Percentiles rank a stretch among this genome's conserved stretches.
phyloP scores from a whole-genome alignment of 345 rosid genomes.

The Laguncularia racemosa region DNA sequence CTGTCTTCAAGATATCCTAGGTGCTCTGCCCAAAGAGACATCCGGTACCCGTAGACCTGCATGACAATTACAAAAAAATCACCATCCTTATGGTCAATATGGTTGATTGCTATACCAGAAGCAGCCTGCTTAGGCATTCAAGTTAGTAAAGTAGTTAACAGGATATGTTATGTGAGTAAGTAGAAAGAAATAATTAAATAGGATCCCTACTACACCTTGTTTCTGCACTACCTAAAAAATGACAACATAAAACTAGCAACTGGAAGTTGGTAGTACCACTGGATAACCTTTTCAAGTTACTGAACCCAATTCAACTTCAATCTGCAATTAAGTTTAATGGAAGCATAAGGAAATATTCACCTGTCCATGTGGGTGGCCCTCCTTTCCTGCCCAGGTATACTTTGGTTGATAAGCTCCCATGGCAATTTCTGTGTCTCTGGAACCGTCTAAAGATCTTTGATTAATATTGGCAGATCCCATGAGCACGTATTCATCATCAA shows the following conservation, averaged over 20 bases:
- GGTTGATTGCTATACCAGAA: too few species aligned
- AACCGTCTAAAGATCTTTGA: constrained; percentile 74
- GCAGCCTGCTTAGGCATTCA: too few species aligned
- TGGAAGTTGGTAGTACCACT: too few species aligned
- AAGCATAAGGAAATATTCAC: constrained; percentile 9
- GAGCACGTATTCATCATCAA: constrained; percentile 61
- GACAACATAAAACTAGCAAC: too few species aligned
- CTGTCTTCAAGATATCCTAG: constrained; percentile 34
- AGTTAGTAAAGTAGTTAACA: too few species aligned
- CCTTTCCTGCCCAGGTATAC: constrained; percentile 48
- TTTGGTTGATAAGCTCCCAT: constrained; percentile 67
- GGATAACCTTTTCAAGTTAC: neutral
- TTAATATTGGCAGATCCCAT: constrained; percentile 71
- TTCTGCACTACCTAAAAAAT: too few species aligned
- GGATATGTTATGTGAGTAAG: too few species aligned
- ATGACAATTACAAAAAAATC: neutral
- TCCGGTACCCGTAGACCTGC: constrained; percentile 64
- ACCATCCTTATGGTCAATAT: too few species aligned
- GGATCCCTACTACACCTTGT: too few species aligned
- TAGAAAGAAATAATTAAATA: too few species aligned
- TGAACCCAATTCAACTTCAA: neutral
- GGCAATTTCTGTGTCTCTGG: constrained; percentile 70
- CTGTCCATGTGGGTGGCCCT: constrained; percentile 50
- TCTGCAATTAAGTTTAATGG: too few species aligned
- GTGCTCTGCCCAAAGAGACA: constrained; percentile 73